Evolutionary conservation across 2,329 filamentous ascomycete species (phyloP), one percentile per base, ranked within the genome.

Genomic region (Endoconidiophora laricicola): DNA sequence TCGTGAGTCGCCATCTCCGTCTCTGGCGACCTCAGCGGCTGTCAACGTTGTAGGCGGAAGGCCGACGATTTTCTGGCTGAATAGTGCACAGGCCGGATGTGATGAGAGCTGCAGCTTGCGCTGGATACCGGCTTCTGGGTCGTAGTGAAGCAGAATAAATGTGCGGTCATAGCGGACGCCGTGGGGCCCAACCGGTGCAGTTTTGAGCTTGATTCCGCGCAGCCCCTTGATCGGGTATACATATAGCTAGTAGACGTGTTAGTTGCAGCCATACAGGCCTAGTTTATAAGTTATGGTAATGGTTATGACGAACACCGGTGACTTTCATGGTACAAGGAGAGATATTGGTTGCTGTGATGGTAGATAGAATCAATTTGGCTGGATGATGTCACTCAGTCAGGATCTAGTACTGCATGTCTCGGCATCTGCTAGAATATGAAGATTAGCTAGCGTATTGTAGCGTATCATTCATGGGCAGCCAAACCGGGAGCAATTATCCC

Each of bases 191-290:
- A 85, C 62, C n/a, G 63, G 62, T 2, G 78, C 70, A 0, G 65
- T 62, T 3, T 66, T 53, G 29, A 86, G 64, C 16, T 69, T 62
- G 49, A 81, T 73, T 46, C 74, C 75, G 36, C 78, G 74, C n/a
- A 86, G 70, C 6, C 73, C 79, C 60, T 86, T 86, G 64, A 86
- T 79, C 40, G 83, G 81, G 61, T 86, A 85, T 44, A 82, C 70
- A 62, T 79, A 83, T 36, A 86, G 69, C 63, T 66, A 48, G 12
- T 16, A 41, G 47, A 20, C 20, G 18, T 18, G 36, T 43, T 42
- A 50, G 48, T 37, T 29, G 40, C 26, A 3, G 16, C 9, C 4
- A 16, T 6, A 18, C 2, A 22, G 16, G 2, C 4, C 12, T 33
- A 33, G 29, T 7, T 33, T 7, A 2, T 44, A 22, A 5, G 42